Conservation (phyloP, 306 rosid species). For the Quercus ilex region DNA sequence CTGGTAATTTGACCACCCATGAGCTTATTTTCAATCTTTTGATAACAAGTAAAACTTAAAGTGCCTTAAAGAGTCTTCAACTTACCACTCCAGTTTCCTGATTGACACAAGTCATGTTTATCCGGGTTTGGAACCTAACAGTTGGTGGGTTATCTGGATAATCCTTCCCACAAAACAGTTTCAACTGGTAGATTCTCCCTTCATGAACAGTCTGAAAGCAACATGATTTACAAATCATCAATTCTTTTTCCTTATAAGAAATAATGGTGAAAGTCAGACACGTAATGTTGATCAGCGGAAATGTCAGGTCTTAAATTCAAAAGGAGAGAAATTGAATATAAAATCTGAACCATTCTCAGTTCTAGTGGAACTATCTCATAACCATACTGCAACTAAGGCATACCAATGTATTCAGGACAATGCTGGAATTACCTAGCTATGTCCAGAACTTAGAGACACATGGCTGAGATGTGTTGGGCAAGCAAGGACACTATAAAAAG, state of each 20-base stretch:
- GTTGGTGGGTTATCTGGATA: constrained; percentile 93
- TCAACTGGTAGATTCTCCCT: constrained; percentile 90
- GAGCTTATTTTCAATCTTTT: constrained; percentile 31
- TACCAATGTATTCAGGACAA: neutral
- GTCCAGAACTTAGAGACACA: neutral
- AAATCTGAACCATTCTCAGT: neutral
- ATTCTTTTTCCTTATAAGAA: neutral
- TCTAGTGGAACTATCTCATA: neutral
- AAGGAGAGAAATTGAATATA: neutral
- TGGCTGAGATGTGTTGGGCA: neutral
- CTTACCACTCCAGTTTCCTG: constrained; percentile 89
- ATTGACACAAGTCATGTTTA: constrained; percentile 92
- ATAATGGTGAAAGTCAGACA: neutral
- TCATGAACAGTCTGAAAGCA: constrained; percentile 84
- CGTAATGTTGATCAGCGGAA: neutral
- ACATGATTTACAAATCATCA: constrained; percentile 24
- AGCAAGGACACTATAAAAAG: neutral
- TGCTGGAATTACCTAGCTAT: neutral
- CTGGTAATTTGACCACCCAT: constrained; percentile 40
- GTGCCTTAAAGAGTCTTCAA: constrained; percentile 9
- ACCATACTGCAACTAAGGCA: neutral
- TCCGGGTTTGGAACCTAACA: constrained; percentile 87
- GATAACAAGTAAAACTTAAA: neutral
- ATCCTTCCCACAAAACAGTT: constrained; percentile 86
- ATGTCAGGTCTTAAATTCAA: neutral